A percentile compares a stretch with the other conserved stretches of the same genome.
These are phyloP conservation scores for Claviceps maximensis DNA, from an alignment of 2,329 filamentous ascomycete genomes.

Conservation along the genomic window DNA sequence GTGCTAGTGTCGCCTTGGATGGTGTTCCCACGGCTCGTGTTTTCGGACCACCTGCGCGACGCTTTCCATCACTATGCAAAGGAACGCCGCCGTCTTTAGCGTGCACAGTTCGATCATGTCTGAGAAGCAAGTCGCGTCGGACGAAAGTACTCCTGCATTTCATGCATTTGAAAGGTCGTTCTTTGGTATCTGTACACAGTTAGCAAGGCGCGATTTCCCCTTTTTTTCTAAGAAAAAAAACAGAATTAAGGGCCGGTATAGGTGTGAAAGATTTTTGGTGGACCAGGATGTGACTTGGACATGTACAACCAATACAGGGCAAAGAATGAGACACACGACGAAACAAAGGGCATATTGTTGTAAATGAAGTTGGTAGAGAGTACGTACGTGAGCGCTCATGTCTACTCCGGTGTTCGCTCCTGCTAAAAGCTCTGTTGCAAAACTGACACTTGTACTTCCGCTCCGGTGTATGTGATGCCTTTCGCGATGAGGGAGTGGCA, in stretches of 20 bases:
- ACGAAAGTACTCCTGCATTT: constrained; percentile 99
- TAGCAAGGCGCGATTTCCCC: not conserved
- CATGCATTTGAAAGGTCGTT: constrained; percentile 95
- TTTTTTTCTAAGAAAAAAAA: not conserved
- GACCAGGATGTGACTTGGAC: not conserved
- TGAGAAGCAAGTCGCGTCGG: constrained; percentile 85
- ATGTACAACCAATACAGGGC: not conserved
- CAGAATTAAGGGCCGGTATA: constrained; percentile 3
- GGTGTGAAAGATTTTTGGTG: not conserved
- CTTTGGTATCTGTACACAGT: constrained; percentile 69
- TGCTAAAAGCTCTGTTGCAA: constrained; percentile 92
- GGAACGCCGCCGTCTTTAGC: constrained; percentile 94
- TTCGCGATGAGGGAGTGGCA: constrained; percentile 61
- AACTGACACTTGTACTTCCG: constrained; percentile 99
- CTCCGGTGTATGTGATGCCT: constrained; percentile 67
- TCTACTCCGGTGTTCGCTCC: constrained; percentile 91
- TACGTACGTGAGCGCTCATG: constrained; percentile 97
- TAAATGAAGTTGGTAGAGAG: not conserved
- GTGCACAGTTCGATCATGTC: constrained; percentile 96
- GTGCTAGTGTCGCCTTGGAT: constrained; percentile 61
- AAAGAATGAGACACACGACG: not conserved
- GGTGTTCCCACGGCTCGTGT: constrained; percentile 48
- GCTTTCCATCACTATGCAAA: constrained; percentile 87
- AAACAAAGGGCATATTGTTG: not conserved
- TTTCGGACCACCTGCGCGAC: constrained; percentile 59